Base-by-base conservation (phyloP, 1,139 yeast species). In the Candida pseudoviswanathii region DNA sequence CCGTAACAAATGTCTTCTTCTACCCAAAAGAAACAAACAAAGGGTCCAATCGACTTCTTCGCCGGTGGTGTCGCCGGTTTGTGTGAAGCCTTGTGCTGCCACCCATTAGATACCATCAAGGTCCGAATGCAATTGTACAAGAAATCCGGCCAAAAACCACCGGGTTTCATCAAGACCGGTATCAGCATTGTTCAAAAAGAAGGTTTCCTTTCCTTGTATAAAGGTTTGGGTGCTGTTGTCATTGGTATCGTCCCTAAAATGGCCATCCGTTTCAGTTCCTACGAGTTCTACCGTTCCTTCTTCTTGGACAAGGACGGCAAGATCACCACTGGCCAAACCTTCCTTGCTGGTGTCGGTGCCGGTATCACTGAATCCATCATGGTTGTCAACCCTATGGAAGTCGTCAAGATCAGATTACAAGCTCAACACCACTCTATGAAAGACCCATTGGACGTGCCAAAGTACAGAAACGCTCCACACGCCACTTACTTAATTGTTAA, bases 61-160 rank as follows among this genome's bases (percentile, higher is more conserved):
- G 96, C 98, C 43, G 99, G 99, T 59, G 99, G 99, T 63, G 86
- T 95, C 10, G 99, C 99, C 21, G 99, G 99, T 54, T 78, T 92
- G 54, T 89, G 91, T 66, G 99, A 94, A 74, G 99, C 98, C 22
- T 79, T 94, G 58, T 85, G 95, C 67, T 94, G 99, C 70, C 99
- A 94, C 68, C 98, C 98, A 10, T 80, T 92, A 63, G 94, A 86
- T 63, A 94, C 99, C 45, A 89, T 94, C 67, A 94, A 94, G 72
- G 99, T 94, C 55, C 83, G 98, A 66, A 92, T 92, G 98, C 98
- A 92, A 71, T 81, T 92, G 61, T 85, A 86, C 65, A 80, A 78
- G 59, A 84, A 82, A 59, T 72, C 81, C 22, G 81, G 83, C 39
- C 70, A 76, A 50, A 88, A 85, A 64, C 85, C 89, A 27, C 94